A percentile compares a stretch with the other conserved stretches of the same genome.
phyloP scores from a whole-genome alignment of 768 basidiomycete species.

The Dioszegia crocea region DNA sequence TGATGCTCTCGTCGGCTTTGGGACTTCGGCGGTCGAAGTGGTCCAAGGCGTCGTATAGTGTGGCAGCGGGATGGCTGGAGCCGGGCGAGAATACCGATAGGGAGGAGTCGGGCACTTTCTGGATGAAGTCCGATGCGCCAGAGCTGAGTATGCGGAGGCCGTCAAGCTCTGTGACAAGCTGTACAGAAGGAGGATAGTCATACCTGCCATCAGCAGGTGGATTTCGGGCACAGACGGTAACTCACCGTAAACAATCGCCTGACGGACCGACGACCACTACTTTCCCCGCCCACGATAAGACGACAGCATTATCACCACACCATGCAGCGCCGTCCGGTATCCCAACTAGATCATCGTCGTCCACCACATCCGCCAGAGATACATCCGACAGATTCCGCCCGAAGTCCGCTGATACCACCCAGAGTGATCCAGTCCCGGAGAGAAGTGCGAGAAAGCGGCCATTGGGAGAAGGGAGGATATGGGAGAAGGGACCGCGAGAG shows the following conservation, averaged over 20 bases:
- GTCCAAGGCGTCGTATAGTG: conserved; percentile 87
- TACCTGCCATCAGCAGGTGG: no score
- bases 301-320: conserved; percentile 94
- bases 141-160: conserved; percentile 79
- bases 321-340: conserved; percentile 69
- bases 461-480: conserved; percentile 84
- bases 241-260: conserved; percentile 78
- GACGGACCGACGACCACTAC: conserved; percentile 87
- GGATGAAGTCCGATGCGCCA: conserved; percentile 78
- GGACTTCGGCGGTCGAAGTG: conserved; percentile 77
- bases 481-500: conserved; percentile 80
- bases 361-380: conserved; percentile 50
- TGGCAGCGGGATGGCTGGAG: conserved; percentile 84
- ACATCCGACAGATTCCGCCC: conserved; percentile 83
- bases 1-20: conserved; percentile 87
- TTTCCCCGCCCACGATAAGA: conserved; percentile 73
- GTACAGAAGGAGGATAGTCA: conserved; percentile 68
- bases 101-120: conserved; percentile 83
- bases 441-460: conserved; percentile 85
- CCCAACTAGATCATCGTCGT: conserved; percentile 23
- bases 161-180: conserved; percentile 80
- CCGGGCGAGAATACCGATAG: conserved; percentile 85
- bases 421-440: conserved; percentile 64
- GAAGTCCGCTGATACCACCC: conserved; percentile 95
- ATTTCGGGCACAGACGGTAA: no score